Evolutionary conservation across 2,329 filamentous ascomycete genomes (phyloP).

Genomic region (Pseudogymnoascus sp.): DNA sequence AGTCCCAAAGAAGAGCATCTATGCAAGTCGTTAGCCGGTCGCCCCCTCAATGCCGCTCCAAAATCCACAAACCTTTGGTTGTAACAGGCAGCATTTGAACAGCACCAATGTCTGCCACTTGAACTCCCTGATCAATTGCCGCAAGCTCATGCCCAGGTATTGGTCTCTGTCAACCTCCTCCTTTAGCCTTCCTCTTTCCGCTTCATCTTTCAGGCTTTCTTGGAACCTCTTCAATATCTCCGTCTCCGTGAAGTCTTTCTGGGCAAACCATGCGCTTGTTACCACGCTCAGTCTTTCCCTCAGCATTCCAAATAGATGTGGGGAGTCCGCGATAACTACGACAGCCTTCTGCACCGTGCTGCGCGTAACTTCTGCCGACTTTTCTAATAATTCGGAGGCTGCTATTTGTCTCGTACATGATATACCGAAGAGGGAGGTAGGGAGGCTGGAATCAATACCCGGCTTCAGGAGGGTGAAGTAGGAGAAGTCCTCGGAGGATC

Average conservation of each 20-base stretch:
- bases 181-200: constrained; percentile 45
- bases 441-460: constrained; percentile 43
- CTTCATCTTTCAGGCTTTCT: constrained; percentile 70
- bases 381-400: constrained; percentile 64
- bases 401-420: constrained; percentile 91
- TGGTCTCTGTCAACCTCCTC: constrained; percentile 72
- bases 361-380: constrained; percentile 84
- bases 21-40: constrained; percentile 15
- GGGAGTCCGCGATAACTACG: constrained; percentile 86
- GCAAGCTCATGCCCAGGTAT: constrained; percentile 78
- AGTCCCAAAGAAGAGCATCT: constrained; percentile 99
- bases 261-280: constrained; percentile 92
- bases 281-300: constrained; percentile 85
- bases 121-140: constrained; percentile 90
- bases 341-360: constrained; percentile 98
- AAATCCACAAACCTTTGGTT: constrained; percentile 66
- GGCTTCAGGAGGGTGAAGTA: constrained; percentile 86
- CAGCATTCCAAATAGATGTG: constrained; percentile 82
- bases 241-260: constrained; percentile 82
- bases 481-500: constrained; percentile 89
- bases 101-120: constrained; percentile 90
- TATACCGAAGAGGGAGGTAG: constrained; percentile 88
- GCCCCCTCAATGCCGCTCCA: neutral
- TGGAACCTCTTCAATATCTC: constrained; percentile 89
- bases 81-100: constrained; percentile 85